Percentiles rank a stretch among this genome's conserved stretches.
Conservation (phyloP, 148 eudicot species). For the Polygonum aviculare region DNA sequence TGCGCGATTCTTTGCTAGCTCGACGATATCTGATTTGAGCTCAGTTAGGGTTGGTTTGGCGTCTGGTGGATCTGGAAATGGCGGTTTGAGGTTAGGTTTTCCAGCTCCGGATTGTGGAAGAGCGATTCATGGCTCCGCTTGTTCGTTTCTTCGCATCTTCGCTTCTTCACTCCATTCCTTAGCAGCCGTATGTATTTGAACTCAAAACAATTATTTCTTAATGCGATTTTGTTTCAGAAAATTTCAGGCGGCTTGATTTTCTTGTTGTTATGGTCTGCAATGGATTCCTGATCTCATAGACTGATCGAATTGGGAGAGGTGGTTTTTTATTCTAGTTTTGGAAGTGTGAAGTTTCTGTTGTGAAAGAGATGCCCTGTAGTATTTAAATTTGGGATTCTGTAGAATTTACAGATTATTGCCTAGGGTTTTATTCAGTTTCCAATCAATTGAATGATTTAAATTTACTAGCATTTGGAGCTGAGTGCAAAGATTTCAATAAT, state of each 20-base stretch:
- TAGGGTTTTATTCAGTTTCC: not conserved
- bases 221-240: not conserved
- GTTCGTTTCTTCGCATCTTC: not conserved
- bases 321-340: not conserved
- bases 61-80: constrained; percentile 6
- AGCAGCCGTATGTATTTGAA: not conserved
- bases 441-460: not conserved
- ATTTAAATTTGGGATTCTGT: not conserved
- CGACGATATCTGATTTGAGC: not conserved
- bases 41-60: not conserved
- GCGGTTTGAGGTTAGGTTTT: not conserved
- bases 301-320: not conserved
- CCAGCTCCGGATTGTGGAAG: not conserved
- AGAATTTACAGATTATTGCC: not conserved
- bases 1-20: not conserved
- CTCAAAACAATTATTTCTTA: not conserved
- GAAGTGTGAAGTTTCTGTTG: not conserved
- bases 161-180: not conserved
- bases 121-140: not conserved
- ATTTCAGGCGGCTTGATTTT: not conserved
- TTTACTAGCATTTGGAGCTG: not conserved
- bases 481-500: not conserved
- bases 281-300: not conserved
- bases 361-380: not conserved
- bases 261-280: not conserved